A percentile compares a stretch with the other conserved stretches of the same genome.
Evolutionary conservation across 2,329 filamentous ascomycete genomes (phyloP).

Genomic region (Knoxdaviesia capensis): DNA sequence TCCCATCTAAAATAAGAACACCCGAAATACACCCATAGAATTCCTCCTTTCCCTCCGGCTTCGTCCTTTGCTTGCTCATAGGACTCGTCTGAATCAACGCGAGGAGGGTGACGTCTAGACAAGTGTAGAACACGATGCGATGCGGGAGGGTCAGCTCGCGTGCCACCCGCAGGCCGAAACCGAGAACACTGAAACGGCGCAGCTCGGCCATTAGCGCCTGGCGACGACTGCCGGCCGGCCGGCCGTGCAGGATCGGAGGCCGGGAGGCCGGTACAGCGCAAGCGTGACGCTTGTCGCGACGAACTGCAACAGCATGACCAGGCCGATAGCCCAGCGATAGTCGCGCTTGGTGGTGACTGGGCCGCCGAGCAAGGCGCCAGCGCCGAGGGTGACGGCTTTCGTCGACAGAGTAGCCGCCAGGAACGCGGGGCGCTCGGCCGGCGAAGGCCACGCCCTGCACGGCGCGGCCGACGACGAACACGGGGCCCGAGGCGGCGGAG

Average conservation of each 20-base stretch:
- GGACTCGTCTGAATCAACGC: not conserved
- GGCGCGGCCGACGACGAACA: slow-evolving; percentile 58
- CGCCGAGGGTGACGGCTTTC: too few species aligned
- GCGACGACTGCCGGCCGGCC: too few species aligned
- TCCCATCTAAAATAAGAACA: not conserved
- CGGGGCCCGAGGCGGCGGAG: slow-evolving; percentile 66
- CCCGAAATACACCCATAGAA: not conserved
- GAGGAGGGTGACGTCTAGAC: not conserved
- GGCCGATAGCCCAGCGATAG: too few species aligned
- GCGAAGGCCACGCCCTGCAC: too few species aligned
- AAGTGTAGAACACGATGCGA: not conserved
- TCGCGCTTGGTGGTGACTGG: too few species aligned
- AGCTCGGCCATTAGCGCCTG: not conserved
- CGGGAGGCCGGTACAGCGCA: too few species aligned
- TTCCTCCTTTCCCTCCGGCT: not conserved
- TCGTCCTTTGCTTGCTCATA: not conserved
- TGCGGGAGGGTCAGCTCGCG: not conserved
- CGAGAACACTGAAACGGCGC: not conserved
- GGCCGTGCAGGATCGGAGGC: too few species aligned
- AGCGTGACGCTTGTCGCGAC: too few species aligned
- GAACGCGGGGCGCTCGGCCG: too few species aligned
- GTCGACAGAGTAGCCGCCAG: too few species aligned
- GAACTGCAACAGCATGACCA: too few species aligned
- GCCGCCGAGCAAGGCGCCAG: too few species aligned
- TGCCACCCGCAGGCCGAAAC: not conserved